Conservation (phyloP, 768 basidiomycete genomes). For the Termitomyces sp. region DNA sequence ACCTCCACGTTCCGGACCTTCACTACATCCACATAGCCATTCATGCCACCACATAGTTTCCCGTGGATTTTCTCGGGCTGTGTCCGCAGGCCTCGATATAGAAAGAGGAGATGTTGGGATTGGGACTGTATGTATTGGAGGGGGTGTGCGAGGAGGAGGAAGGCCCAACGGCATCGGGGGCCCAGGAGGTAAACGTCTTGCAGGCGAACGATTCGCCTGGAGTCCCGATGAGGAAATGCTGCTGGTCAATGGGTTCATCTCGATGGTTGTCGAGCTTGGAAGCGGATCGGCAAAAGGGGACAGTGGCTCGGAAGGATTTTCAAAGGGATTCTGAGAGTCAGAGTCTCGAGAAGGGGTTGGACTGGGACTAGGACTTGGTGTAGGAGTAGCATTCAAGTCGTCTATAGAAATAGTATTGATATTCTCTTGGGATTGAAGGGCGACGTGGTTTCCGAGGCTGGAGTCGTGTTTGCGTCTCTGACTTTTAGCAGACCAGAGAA, state of each 20-base stretch:
- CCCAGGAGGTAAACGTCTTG: slow-evolving; percentile 27
- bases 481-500: slow-evolving; percentile 48
- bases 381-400: slow-evolving; percentile 41
- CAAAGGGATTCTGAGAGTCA: slow-evolving; percentile 41
- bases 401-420: slow-evolving; percentile 55
- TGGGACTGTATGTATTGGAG: slow-evolving; percentile 39
- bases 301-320: slow-evolving; percentile 38
- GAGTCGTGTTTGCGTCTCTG: slow-evolving; percentile 27
- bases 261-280: slow-evolving; percentile 19
- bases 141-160: slow-evolving; percentile 57
- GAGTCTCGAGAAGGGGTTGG: slow-evolving; percentile 22
- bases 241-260: slow-evolving; percentile 19
- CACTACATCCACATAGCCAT: slow-evolving; percentile 78
- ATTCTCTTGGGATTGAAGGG: slow-evolving; percentile 48
- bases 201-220: neutral
- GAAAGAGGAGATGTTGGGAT: slow-evolving; percentile 29
- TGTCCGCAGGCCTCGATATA: slow-evolving; percentile 15
- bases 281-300: slow-evolving; percentile 50
- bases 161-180: slow-evolving; percentile 58
- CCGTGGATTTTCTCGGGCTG: slow-evolving; percentile 27
- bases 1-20: slow-evolving; percentile 70
- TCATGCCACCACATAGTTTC: slow-evolving; percentile 79
- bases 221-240: slow-evolving; percentile 8
- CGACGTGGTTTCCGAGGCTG: slow-evolving; percentile 38
- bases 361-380: slow-evolving; percentile 17